Conservation (phyloP, 177 flowering plant genomes). For the Vitis hybrid region DNA sequence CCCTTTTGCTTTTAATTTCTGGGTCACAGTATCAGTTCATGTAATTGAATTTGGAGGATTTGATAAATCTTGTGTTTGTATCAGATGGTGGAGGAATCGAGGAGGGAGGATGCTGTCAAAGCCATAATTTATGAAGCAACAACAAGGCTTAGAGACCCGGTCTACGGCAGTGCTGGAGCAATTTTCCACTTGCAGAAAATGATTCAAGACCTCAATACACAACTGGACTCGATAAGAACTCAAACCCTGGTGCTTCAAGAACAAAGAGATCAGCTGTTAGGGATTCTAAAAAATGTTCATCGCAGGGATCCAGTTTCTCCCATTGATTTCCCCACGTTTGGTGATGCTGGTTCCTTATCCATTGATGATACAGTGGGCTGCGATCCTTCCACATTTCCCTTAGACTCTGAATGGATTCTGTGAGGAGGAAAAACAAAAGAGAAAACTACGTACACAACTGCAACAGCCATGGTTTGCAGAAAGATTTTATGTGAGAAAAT, state of each 20-base stretch:
- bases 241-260: conserved; percentile 14
- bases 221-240: conserved; percentile 22
- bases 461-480: no score
- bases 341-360: not conserved
- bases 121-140: conserved; percentile 40
- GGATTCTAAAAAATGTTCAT: conserved; percentile 17
- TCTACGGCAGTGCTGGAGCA: conserved; percentile 33
- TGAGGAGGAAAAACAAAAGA: no score
- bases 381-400: not conserved
- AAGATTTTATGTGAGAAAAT: no score
- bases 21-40: no score
- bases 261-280: conserved; percentile 24
- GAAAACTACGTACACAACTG: no score
- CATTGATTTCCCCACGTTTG: not conserved
- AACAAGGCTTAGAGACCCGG: conserved; percentile 35
- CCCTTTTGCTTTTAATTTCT: no score
- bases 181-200: conserved; percentile 31
- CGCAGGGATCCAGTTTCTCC: conserved; percentile 5
- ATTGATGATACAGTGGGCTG: not conserved
- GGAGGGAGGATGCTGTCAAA: conserved; percentile 41
- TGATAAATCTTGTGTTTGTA: not conserved
- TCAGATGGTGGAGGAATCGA: conserved; percentile 36
- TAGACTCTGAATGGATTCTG: fast-evolving
- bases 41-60: not conserved
- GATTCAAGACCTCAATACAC: conserved; percentile 23